Percentiles rank a stretch among this genome's conserved stretches.
phyloP scores from a whole-genome alignment of 1,284 basidiomycete genomes.

The Trichosporon sp. region DNA sequence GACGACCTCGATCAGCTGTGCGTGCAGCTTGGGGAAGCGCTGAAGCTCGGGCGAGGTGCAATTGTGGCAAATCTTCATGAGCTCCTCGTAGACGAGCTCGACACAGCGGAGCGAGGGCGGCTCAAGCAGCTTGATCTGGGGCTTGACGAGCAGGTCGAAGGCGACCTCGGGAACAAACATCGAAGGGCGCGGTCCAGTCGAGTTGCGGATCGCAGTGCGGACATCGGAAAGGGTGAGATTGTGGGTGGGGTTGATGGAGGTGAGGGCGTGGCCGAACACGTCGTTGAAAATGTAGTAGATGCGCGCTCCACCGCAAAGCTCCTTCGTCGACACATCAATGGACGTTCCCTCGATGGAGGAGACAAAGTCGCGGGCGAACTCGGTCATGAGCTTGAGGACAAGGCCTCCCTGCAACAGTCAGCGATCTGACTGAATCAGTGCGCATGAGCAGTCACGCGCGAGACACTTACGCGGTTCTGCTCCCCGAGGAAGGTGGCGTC shows the following conservation, averaged over 20 bases:
- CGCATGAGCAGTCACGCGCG: constrained; percentile 19
- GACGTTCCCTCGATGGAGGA: constrained; percentile 98
- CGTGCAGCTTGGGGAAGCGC: constrained; percentile 90
- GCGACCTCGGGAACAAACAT: constrained; percentile 97
- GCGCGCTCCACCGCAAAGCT: constrained; percentile 94
- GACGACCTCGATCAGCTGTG: constrained; percentile 94
- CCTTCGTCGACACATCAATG: constrained; percentile 95
- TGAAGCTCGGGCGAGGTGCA: constrained; percentile 93
- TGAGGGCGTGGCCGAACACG: constrained; percentile 89
- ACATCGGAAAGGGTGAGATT: constrained; percentile 95
- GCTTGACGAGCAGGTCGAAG: constrained; percentile 96
- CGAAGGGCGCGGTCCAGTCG: constrained; percentile 93
- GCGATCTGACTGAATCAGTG: background rate
- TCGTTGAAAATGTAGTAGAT: constrained; percentile 99
- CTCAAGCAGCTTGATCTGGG: constrained; percentile 96
- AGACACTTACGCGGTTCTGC: constrained; percentile 69
- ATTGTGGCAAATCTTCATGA: constrained; percentile 99
- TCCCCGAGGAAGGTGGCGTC: constrained; percentile 92
- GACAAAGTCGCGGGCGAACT: constrained; percentile 96
- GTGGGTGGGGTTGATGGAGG: constrained; percentile 84
- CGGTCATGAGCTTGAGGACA: constrained; percentile 95
- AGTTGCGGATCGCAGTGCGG: constrained; percentile 96
- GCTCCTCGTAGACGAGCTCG: constrained; percentile 96
- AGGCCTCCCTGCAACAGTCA: constrained; percentile 71
- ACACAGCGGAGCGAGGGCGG: constrained; percentile 92